A percentile compares a stretch with the other conserved stretches of the same genome.
Conservation (phyloP, 2,329 filamentous ascomycete species). For the Colletotrichum costaricense region DNA sequence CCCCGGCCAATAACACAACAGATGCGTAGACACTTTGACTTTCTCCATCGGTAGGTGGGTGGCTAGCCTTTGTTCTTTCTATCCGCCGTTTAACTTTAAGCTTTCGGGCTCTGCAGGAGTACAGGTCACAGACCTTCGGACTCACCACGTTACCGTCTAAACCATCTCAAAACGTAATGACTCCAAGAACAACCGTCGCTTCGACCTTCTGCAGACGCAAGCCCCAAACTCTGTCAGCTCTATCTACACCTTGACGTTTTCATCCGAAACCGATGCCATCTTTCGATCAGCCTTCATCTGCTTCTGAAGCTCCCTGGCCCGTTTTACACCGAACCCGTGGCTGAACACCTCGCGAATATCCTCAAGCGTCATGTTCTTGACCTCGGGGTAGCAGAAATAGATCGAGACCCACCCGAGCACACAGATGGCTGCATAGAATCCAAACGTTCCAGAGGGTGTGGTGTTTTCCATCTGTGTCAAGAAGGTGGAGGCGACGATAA, state of each 20-base stretch:
- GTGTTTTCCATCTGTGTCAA: slow-evolving; percentile 60
- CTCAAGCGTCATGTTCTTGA: slow-evolving; percentile 66
- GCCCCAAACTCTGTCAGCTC: slow-evolving; percentile 4
- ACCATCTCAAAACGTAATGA: not conserved
- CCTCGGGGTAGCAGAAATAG: slow-evolving; percentile 63
- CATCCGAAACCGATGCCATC: not conserved
- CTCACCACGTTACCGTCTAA: not conserved
- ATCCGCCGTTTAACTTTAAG: not conserved
- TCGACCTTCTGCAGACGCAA: not conserved
- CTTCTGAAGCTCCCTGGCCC: slow-evolving; percentile 52
- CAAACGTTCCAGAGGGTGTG: slow-evolving; percentile 61
- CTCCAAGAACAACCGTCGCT: not conserved
- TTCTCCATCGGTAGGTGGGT: not conserved
- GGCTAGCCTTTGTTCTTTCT: not conserved
- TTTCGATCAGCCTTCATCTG: slow-evolving; percentile 39
- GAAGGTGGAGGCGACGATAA: slow-evolving; percentile 63
- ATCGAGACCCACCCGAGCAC: slow-evolving; percentile 58
- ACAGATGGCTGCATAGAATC: slow-evolving; percentile 63
- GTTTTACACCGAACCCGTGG: slow-evolving; percentile 57
- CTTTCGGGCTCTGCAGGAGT: not conserved
- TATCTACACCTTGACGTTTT: not conserved
- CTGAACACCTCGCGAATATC: slow-evolving; percentile 63
- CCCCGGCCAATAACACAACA: no score
- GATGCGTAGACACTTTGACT: not conserved
- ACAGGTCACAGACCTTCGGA: not conserved